Evolutionary conservation across 2,329 filamentous ascomycete species (phyloP).

Genomic region (Aaosphaeria arxii): DNA sequence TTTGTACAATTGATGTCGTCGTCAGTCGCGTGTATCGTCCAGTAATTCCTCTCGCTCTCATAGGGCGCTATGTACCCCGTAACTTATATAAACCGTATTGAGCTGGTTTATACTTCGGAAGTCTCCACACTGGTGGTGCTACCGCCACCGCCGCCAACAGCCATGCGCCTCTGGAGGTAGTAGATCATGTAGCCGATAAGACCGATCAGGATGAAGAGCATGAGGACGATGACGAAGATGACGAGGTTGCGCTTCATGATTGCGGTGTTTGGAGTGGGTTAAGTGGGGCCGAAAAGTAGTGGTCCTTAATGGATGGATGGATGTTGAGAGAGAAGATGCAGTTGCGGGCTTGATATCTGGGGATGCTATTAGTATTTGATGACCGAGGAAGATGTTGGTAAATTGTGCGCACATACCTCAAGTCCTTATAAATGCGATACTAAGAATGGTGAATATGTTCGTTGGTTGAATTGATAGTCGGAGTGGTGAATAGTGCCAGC

Average conservation of each 20-base stretch:
- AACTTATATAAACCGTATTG: too few relatives aligned
- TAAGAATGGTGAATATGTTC: not conserved
- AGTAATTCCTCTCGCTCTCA: too few relatives aligned
- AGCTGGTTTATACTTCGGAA: not conserved
- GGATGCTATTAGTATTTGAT: not conserved
- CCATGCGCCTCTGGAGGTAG: constrained; percentile 45
- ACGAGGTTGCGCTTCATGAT: constrained; percentile 52
- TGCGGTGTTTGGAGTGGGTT: constrained; percentile 4
- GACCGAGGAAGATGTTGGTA: not conserved
- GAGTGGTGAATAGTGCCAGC: not conserved
- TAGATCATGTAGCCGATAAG: constrained; percentile 50
- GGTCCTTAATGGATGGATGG: not conserved
- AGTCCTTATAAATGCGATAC: not conserved
- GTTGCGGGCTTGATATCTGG: not conserved
- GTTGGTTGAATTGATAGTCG: not conserved
- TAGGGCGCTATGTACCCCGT: too few relatives aligned
- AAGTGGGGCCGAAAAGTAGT: not conserved
- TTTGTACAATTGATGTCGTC: too few relatives aligned
- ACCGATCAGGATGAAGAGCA: constrained; percentile 51
- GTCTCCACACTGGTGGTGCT: not conserved
- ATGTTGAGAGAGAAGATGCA: not conserved
- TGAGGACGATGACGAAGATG: constrained; percentile 52
- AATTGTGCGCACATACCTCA: not conserved
- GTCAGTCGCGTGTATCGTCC: too few relatives aligned
- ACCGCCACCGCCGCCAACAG: constrained; percentile 29